These are phyloP conservation scores for Nemania sp. DNA, from an alignment of 2,329 filamentous ascomycete species.

Conservation along the genomic window DNA sequence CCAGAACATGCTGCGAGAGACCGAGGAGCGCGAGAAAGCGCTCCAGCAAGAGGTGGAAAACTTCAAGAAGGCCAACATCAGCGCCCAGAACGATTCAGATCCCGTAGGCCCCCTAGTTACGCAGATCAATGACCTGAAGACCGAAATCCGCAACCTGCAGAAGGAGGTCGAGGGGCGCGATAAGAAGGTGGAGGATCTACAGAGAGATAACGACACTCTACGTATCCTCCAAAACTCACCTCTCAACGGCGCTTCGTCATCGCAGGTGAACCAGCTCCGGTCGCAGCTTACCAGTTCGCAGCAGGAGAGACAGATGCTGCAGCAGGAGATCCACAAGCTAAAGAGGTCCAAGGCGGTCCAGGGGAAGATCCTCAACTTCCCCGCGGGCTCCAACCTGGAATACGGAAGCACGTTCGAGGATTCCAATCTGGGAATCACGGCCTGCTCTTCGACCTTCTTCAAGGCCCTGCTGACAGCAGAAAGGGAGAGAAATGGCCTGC, in stretches of 20 bases:
- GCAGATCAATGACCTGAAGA: conserved; percentile 5
- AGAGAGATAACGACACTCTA: conserved; percentile 19
- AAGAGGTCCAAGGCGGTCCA: conserved; percentile 11
- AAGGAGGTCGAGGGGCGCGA: conserved; percentile 14
- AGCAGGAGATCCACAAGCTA: conserved; percentile 16
- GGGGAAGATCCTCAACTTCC: conserved; percentile 25
- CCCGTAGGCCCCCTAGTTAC: conserved; percentile 4
- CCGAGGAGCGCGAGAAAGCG: conserved; percentile 6
- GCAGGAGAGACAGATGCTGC: conserved; percentile 18
- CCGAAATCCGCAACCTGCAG: conserved; percentile 2
- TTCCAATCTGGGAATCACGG: conserved; percentile 16
- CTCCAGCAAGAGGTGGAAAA: conserved; percentile 21
- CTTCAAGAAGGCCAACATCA: conserved; percentile 25
- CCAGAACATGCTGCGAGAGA: conserved; percentile 1
- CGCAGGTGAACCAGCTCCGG: conserved; percentile 13
- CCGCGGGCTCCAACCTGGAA: conserved; percentile 13
- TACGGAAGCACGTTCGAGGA: conserved; percentile 25
- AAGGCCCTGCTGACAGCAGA: conserved; percentile 14
- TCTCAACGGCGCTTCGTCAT: background rate
- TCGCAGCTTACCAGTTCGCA: background rate
- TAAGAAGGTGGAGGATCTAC: conserved; percentile 8
- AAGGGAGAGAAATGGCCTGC: conserved; percentile 4
- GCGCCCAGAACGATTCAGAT: background rate
- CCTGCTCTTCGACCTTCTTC: conserved; percentile 4
- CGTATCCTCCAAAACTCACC: conserved; percentile 10